Percentiles rank a stretch among this genome's conserved stretches.
Conservation (phyloP, 192 early-diverging fungal species). For the Backusella parvicylindrica region DNA sequence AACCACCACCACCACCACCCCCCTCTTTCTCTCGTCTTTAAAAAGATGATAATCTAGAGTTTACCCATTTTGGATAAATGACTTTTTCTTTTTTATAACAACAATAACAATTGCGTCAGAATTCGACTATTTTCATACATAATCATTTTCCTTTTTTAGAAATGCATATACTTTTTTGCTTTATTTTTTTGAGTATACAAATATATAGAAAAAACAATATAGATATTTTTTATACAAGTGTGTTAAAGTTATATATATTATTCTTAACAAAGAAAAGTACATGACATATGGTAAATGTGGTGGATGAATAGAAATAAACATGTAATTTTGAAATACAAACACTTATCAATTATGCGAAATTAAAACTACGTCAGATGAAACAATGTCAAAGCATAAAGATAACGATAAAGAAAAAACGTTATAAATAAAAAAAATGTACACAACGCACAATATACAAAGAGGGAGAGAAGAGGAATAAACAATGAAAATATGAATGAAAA, state of each 20-base stretch:
- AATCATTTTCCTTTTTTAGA: background rate
- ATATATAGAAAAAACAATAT: no score
- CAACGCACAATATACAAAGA: background rate
- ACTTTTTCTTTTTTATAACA: background rate
- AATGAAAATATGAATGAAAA: background rate
- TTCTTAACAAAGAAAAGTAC: no score
- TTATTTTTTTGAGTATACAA: no score
- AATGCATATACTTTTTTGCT: background rate
- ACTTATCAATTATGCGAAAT: background rate
- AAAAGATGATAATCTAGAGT: background rate
- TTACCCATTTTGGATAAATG: background rate
- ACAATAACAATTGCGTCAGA: background rate
- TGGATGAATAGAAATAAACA: background rate
- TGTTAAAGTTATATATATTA: no score
- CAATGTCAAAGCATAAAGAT: no score
- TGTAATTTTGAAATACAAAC: background rate
- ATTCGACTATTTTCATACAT: background rate
- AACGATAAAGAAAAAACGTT: background rate
- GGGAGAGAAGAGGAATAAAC: background rate
- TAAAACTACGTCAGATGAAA: conserved; percentile 1
- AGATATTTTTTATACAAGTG: no score
- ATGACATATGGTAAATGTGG: background rate
- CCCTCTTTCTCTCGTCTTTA: background rate
- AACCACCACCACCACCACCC: no score
- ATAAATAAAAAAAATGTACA: background rate